Percentiles rank a stretch among this genome's conserved stretches.
These are phyloP conservation scores for Xylaria intraflava DNA, from an alignment of 495 filamentous ascomycete species.

Conservation along the genomic window DNA sequence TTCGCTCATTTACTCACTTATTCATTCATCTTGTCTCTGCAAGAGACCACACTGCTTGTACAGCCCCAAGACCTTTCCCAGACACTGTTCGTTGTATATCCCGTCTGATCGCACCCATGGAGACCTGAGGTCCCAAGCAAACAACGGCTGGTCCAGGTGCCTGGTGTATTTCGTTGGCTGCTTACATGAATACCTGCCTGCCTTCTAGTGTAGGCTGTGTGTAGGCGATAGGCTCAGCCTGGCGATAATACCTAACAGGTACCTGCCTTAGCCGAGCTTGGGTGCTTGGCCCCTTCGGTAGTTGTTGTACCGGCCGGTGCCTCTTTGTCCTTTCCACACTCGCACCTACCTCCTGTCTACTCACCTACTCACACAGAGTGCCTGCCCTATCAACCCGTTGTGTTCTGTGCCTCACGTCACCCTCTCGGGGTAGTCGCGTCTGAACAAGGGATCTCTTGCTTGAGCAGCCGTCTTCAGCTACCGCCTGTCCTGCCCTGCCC, in stretches of 20 bases:
- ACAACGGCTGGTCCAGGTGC: background rate
- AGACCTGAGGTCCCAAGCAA: background rate
- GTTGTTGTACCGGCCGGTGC: background rate
- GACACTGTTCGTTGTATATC: background rate
- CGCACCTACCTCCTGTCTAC: background rate
- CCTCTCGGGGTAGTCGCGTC: background rate
- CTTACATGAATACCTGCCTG: background rate
- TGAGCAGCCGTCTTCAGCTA: conserved; percentile 3
- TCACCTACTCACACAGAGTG: too few species aligned
- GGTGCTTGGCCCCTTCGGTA: background rate
- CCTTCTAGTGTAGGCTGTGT: background rate
- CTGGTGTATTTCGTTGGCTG: background rate
- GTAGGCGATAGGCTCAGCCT: background rate
- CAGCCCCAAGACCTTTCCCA: background rate
- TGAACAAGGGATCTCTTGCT: too few species aligned
- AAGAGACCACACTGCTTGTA: conserved; percentile 1
- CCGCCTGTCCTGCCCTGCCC: too few species aligned
- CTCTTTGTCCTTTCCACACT: background rate
- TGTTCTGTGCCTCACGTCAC: background rate
- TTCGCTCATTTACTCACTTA: background rate
- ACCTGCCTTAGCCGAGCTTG: background rate
- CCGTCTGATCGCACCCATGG: background rate
- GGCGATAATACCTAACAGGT: background rate
- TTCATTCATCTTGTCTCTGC: background rate
- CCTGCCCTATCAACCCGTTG: too few species aligned